Conservation (phyloP, 1,284 basidiomycete species). For the Meira miltonrushii region DNA sequence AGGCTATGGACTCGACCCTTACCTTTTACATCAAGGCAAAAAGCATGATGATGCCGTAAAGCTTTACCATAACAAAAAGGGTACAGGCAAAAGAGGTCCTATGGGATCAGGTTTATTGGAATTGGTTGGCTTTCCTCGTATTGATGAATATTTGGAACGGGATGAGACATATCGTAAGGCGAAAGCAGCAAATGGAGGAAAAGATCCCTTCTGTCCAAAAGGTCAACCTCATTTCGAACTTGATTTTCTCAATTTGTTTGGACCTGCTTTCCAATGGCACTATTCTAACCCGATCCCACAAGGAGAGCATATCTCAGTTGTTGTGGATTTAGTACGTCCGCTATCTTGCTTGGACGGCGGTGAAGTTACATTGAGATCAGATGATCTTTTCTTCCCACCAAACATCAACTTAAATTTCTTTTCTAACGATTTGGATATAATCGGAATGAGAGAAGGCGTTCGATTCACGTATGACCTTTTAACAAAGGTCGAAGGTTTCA, state of each 20-base stretch:
- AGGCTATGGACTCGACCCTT: background rate
- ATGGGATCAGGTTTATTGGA: conserved; percentile 1
- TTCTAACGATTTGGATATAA: conserved; percentile 30
- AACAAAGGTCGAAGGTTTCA: background rate
- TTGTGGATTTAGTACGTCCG: background rate
- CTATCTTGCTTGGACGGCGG: background rate
- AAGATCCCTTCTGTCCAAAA: conserved; percentile 2
- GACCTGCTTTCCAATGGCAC: conserved; percentile 6
- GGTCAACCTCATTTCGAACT: conserved; percentile 8
- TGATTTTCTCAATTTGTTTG: conserved; percentile 4
- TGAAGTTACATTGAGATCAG: conserved; percentile 12
- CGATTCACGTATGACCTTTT: background rate
- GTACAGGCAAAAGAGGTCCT: background rate
- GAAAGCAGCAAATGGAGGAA: background rate
- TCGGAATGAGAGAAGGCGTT: conserved; percentile 19
- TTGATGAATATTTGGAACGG: background rate
- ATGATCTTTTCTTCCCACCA: conserved; percentile 30
- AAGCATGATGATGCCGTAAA: background rate
- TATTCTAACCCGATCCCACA: background rate
- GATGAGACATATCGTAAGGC: background rate
- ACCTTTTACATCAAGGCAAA: background rate
- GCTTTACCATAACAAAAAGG: background rate
- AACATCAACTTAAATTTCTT: conserved; percentile 43
- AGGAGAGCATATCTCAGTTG: background rate
- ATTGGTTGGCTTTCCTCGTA: background rate